Base-by-base conservation (phyloP, 2,329 filamentous ascomycete species). In the Aspergillus sp. region DNA sequence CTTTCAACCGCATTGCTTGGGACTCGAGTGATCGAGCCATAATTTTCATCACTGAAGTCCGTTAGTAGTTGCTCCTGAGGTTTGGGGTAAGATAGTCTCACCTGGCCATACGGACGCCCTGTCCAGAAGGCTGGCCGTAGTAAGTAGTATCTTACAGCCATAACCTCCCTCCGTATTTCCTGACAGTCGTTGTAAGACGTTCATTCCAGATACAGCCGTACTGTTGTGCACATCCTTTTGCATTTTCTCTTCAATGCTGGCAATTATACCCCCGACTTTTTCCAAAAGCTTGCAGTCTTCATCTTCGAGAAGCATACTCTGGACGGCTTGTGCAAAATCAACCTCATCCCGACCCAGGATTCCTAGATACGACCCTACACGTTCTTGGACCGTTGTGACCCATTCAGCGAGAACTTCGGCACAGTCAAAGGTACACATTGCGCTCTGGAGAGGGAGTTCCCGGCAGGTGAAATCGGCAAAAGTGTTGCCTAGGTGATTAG, bases 341-440 rank as follows among this genome's bases (percentile, higher is more conserved):
- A 95, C 85, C 0, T 89, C 83, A 62, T 96, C 90, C 58, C 89
- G 88, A 12, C 93, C 93, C 2, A 98, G 82, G 5, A 97, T 86
- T 4, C 93, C 93, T 5, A 98, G 75, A 67, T 95, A 96, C 4
- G 87, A 86, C 0, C 93, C 93, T n/a, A 97, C 89, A 8, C 95
- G 89, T 69, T 97, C 93, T 73, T 99, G 95, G 3, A 98, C 85
- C 1, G 92, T 95, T 5, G 90, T 90, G 41, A 95, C 85, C 93
- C 93, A 99, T 75, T 98, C 93, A 0, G 91, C 91, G 33, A 99
- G 83, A 1, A 98, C 91, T 70, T 97, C 93, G 2, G 91, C 89
- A 69, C 93, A 98, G 70, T 98, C 93, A 68, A 96, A 96, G 5
- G 90, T 88, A 73, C 93, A 97, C 81, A 98, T 87, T 1, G 92